Conservation (phyloP, 1,284 basidiomycete species). For the Golubevia pallescens region DNA sequence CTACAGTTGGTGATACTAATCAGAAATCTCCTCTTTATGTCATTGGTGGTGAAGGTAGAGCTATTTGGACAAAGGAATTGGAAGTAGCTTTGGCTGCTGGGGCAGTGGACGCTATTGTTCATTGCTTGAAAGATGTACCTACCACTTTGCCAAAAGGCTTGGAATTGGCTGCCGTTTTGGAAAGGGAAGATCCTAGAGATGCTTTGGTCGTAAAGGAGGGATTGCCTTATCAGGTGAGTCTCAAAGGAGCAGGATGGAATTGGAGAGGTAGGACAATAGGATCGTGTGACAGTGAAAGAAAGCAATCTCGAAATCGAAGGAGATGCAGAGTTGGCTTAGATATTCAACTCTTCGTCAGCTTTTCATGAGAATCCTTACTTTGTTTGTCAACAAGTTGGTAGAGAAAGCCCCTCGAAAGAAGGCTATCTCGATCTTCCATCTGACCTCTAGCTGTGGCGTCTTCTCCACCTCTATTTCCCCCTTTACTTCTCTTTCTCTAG, state of each 20-base stretch:
- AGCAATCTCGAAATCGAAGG: too few species aligned
- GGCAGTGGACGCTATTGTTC: conserved; percentile 88
- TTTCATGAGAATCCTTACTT: not conserved
- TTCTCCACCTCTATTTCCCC: not conserved
- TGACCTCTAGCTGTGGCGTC: too few species aligned
- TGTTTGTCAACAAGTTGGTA: not conserved
- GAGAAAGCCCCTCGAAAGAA: too few species aligned
- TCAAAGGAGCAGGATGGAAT: too few species aligned
- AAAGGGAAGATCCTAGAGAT: conserved; percentile 89
- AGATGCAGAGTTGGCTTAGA: too few species aligned
- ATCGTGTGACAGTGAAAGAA: too few species aligned
- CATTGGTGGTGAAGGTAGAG: conserved; percentile 70
- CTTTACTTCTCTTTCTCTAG: conserved; percentile 59
- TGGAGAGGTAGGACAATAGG: too few species aligned
- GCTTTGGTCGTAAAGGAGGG: conserved; percentile 85
- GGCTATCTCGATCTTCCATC: too few species aligned
- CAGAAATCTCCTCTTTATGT: conserved; percentile 72
- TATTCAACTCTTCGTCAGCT: not conserved
- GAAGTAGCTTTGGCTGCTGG: conserved; percentile 79
- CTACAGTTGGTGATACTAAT: conserved; percentile 89
- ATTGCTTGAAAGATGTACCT: conserved; percentile 92
- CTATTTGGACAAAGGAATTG: conserved; percentile 93
- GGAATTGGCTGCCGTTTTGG: conserved; percentile 81
- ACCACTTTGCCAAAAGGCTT: conserved; percentile 84
- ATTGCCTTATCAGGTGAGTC: conserved; percentile 68